Evolutionary conservation across 2,329 filamentous ascomycete genomes (phyloP), one percentile per base, ranked within the genome.

Genomic region (Botrytis tulipae): DNA sequence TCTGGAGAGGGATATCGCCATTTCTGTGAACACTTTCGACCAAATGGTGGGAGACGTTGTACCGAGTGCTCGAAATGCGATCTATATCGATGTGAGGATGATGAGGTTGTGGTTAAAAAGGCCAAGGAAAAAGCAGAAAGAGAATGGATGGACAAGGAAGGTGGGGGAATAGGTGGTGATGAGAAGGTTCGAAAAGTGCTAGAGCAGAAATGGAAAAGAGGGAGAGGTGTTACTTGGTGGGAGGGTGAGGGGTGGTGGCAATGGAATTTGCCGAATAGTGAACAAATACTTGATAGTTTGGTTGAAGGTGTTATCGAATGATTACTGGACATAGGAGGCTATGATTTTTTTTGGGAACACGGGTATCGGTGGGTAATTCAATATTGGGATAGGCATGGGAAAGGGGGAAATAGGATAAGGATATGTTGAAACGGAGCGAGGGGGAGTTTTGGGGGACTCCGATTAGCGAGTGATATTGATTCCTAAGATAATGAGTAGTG

Each of bases 11-110:
- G 95, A 0, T 98, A 99, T 82, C 87, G 90, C 57, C 96, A 99
- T 82, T 99, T 98, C 80, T 99, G 96, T 82, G 93, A 97, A 81
- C 96, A 98, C 83, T 98, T 98, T 82, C 88, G 96, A 14, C 91
- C 93, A 16, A 88, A 92, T 75, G 93, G 92, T 0, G 94, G 95
- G 67, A 85, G 86, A 32, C 87, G 88, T 22, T 99, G 96, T 81
- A 86, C 82, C 1, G 90, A 97, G 81, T 98, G 96, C 83, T 90
- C 91, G 60, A 90, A 89, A 78, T 95, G 93, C 82, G 94, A 94
- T 80, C 86, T 95, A 18, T 89, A 89, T 78, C 82, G 84, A 61
- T 92, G 91, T 84, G 92, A 95, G 83, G 87, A 90, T 72, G 93
- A 95, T 80, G 89, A 94, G 74, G 84, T 85, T 48, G 89, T 93